Evolutionary conservation across 768 basidiomycete genomes (phyloP).

Genomic region (Suillus plorans): DNA sequence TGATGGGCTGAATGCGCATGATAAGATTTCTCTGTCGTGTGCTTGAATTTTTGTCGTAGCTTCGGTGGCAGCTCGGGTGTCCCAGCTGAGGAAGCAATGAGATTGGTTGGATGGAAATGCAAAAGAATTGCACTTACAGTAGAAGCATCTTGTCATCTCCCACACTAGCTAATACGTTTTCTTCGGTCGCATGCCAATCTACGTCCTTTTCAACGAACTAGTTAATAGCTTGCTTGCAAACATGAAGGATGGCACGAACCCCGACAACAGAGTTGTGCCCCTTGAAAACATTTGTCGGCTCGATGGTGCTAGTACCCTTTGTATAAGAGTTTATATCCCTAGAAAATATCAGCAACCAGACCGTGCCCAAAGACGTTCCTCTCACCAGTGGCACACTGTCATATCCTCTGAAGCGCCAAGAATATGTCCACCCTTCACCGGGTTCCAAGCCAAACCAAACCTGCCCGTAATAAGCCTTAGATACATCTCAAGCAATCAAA

Average conservation of each 20-base stretch:
- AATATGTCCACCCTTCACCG: slow-evolving; percentile 77
- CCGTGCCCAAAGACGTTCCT: background rate
- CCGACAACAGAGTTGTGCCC: slow-evolving; percentile 93
- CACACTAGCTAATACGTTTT: slow-evolving; percentile 89
- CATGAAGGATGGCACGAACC: slow-evolving; percentile 44
- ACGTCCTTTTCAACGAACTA: slow-evolving; percentile 65
- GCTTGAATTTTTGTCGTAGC: slow-evolving; percentile 76
- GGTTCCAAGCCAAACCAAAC: slow-evolving; percentile 94
- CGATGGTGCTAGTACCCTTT: slow-evolving; percentile 74
- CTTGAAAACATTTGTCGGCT: slow-evolving; percentile 79
- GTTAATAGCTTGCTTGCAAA: background rate
- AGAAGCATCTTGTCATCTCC: slow-evolving; percentile 95
- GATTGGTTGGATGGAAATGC: background rate
- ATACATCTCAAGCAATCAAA: slow-evolving; percentile 1
- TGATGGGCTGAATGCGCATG: slow-evolving; percentile 87
- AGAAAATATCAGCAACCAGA: slow-evolving; percentile 7
- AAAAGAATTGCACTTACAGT: slow-evolving; percentile 57
- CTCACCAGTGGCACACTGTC: slow-evolving; percentile 90
- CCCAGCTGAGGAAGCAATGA: slow-evolving; percentile 66
- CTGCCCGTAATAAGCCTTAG: slow-evolving; percentile 39
- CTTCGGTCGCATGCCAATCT: slow-evolving; percentile 87
- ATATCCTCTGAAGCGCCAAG: slow-evolving; percentile 94
- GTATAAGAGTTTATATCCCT: slow-evolving; percentile 94
- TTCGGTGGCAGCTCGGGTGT: slow-evolving; percentile 73
- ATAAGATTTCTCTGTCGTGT: slow-evolving; percentile 88